Percentiles rank a stretch among this genome's conserved stretches.
Conservation (phyloP, 192 early-diverging fungal genomes). For the Rhizophagus sp. region DNA sequence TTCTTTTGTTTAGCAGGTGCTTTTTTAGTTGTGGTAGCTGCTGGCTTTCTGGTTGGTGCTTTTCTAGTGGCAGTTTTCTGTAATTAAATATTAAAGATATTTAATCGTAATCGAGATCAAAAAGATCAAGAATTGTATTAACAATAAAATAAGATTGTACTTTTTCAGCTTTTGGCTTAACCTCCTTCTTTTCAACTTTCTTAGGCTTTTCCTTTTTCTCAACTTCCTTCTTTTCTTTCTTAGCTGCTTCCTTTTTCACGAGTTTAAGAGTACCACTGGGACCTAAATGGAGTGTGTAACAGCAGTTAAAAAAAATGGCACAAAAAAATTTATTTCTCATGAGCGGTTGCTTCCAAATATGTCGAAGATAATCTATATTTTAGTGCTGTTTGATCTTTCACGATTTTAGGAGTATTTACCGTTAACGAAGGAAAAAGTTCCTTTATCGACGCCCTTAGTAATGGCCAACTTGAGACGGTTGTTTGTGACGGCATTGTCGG, state of each 20-base stretch:
- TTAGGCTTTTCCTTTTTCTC: constrained; percentile 30
- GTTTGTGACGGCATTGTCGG: constrained; percentile 12
- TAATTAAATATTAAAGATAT: not conserved
- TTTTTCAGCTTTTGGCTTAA: constrained; percentile 20
- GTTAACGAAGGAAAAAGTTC: constrained; percentile 12
- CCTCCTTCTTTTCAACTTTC: constrained; percentile 14
- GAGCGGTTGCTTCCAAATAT: too few relatives aligned
- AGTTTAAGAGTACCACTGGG: constrained; percentile 29
- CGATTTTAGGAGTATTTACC: not conserved
- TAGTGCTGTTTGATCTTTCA: too few relatives aligned
- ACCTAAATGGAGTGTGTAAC: not conserved
- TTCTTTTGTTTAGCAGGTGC: constrained; percentile 3
- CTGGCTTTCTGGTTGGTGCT: not conserved
- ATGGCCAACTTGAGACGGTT: constrained; percentile 18
- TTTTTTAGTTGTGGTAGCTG: not conserved
- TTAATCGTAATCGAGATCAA: not conserved
- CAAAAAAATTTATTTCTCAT: too few relatives aligned
- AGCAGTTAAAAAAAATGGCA: not conserved
- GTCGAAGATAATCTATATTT: too few relatives aligned
- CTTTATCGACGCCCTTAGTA: constrained; percentile 17
- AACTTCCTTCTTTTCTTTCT: constrained; percentile 24
- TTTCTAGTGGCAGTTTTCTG: not conserved
- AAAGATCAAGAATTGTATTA: not conserved
- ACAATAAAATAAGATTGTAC: not conserved
- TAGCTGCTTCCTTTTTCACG: constrained; percentile 21